Conservation (phyloP, 306 rosid genomes). For the Inga oerstediana region DNA sequence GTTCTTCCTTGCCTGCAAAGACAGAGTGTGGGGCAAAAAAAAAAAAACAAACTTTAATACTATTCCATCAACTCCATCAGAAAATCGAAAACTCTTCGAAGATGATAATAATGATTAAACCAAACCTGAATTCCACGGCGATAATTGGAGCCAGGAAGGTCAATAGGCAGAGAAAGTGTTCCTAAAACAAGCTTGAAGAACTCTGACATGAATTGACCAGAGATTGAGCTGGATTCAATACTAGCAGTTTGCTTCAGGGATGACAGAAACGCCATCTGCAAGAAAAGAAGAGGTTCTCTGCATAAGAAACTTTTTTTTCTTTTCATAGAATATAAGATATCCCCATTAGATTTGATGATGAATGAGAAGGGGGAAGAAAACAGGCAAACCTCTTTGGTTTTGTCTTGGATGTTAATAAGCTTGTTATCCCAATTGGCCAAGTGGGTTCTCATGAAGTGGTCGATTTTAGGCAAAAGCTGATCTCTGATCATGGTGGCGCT, state of each 20-base stretch:
- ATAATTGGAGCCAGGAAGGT: slow-evolving; percentile 90
- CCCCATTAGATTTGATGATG: not conserved
- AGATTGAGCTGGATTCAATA: slow-evolving; percentile 52
- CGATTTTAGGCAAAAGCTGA: slow-evolving; percentile 79
- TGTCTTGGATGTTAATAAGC: slow-evolving; percentile 84
- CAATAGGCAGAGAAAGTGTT: slow-evolving; percentile 87
- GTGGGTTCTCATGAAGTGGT: slow-evolving; percentile 76
- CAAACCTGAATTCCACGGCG: slow-evolving; percentile 74
- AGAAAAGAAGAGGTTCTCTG: not conserved
- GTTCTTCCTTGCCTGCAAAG: slow-evolving; percentile 79
- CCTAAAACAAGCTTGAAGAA: slow-evolving; percentile 90
- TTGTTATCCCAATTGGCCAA: slow-evolving; percentile 61
- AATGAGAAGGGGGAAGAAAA: not conserved
- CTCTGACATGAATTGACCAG: slow-evolving; percentile 64
- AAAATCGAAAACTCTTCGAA: not conserved
- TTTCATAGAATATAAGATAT: not conserved
- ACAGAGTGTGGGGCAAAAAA: not conserved
- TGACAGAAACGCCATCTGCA: slow-evolving; percentile 88
- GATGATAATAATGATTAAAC: not conserved
- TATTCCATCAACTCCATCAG: not conserved
- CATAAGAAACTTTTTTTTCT: not conserved
- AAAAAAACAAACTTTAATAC: not conserved
- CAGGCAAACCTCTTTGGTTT: slow-evolving; percentile 74
- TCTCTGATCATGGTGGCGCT: slow-evolving; percentile 68
- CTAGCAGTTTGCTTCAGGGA: slow-evolving; percentile 85